Conservation (phyloP, 139 green algal genomes). For the Pleodorina starrii region DNA sequence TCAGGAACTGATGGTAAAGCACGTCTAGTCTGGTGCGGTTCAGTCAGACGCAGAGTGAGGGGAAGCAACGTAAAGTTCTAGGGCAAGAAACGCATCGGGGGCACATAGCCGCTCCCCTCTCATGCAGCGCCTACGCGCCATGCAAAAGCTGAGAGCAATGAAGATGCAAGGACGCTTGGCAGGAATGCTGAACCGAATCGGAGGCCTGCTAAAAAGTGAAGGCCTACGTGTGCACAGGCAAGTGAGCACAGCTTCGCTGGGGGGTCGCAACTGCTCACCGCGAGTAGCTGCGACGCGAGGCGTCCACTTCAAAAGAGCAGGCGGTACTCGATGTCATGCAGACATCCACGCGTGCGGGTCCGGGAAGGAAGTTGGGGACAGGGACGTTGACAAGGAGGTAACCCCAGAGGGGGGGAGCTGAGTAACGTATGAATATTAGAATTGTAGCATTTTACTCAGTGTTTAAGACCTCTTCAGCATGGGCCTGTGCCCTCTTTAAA, state of each 20-base stretch:
- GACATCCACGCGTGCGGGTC: conserved; percentile 5
- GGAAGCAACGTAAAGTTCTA: background rate
- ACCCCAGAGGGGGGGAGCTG: background rate
- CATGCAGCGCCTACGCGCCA: too few relatives aligned
- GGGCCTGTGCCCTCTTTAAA: too few relatives aligned
- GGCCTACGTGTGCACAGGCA: conserved; percentile 1
- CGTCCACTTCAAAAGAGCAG: background rate
- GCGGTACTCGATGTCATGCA: conserved; percentile 31
- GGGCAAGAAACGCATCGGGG: conserved; percentile 2
- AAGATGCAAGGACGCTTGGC: too few relatives aligned
- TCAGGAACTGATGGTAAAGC: too few relatives aligned
- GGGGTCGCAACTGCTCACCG: background rate
- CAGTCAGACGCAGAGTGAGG: too few relatives aligned
- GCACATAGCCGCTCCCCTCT: background rate
- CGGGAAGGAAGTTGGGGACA: background rate
- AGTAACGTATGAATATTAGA: background rate
- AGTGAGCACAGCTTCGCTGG: background rate
- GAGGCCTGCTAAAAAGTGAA: background rate
- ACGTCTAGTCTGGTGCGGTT: too few relatives aligned
- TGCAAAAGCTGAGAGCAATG: too few relatives aligned
- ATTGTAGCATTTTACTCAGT: background rate
- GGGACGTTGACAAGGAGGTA: background rate
- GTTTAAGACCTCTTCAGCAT: too few relatives aligned
- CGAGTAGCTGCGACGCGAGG: conserved; percentile 23
- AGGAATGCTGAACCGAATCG: too few relatives aligned